Evolutionary conservation across 2,329 filamentous ascomycete genomes (phyloP).

Genomic region (Neofusicoccum ribis): DNA sequence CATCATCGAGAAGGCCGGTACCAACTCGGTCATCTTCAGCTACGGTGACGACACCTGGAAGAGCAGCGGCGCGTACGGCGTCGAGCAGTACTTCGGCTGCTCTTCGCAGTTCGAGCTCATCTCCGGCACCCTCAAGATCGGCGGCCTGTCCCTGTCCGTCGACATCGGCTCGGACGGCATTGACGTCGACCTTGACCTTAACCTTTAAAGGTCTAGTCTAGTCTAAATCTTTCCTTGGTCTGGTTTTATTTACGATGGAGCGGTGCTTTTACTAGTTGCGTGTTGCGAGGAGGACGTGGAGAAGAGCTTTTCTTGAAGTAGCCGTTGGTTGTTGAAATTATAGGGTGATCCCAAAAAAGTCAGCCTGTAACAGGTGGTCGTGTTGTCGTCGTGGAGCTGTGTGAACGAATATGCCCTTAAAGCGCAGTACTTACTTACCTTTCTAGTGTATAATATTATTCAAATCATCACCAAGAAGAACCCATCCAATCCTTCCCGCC

Average conservation of each 20-base stretch:
- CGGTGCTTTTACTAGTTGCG: background rate
- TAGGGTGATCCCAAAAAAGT: too few species aligned
- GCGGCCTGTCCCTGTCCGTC: slow-evolving; percentile 16
- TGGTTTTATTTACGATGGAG: slow-evolving; percentile 2
- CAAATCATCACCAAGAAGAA: background rate
- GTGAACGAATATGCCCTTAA: background rate
- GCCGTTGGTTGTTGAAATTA: background rate
- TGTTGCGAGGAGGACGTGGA: background rate
- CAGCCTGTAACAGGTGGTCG: background rate
- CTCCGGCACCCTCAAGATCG: slow-evolving; percentile 19
- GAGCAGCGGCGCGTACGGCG: slow-evolving; percentile 63
- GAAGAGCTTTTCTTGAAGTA: background rate
- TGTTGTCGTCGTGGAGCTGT: background rate
- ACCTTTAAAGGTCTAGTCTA: slow-evolving; percentile 11
- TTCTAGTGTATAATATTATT: slow-evolving; percentile 16
- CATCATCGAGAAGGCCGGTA: slow-evolving; percentile 67
- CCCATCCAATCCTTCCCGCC: background rate
- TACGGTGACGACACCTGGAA: slow-evolving; percentile 84
- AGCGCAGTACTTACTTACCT: background rate
- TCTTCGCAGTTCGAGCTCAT: slow-evolving; percentile 49
- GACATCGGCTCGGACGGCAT: slow-evolving; percentile 17
- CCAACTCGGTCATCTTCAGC: slow-evolving; percentile 77
- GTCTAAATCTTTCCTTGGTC: background rate
- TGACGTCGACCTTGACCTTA: slow-evolving; percentile 19
- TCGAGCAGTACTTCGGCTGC: slow-evolving; percentile 82